These are phyloP conservation scores for Alternaria incomplexa DNA, from an alignment of 2,329 filamentous ascomycete genomes.

Conservation along the genomic window DNA sequence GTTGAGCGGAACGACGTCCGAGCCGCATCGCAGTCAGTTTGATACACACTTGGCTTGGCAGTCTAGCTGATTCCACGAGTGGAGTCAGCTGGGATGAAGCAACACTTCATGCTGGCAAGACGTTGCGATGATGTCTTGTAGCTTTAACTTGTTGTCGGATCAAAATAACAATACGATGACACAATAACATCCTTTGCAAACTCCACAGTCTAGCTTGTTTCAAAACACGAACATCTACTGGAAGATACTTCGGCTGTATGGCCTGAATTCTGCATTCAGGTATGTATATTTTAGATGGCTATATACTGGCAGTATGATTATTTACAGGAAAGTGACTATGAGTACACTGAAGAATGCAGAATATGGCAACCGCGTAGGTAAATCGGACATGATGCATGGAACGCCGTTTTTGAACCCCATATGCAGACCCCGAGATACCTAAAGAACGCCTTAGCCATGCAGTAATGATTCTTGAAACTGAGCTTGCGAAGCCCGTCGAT, in stretches of 20 bases:
- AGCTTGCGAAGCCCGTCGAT: not conserved
- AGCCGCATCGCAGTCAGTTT: not conserved
- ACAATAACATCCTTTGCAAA: not conserved
- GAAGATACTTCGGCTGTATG: not conserved
- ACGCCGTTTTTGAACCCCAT: conserved; percentile 1
- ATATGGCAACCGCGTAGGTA: not conserved
- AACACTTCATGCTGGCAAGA: not conserved
- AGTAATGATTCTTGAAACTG: not conserved
- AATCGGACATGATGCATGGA: not conserved
- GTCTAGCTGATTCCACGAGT: not conserved
- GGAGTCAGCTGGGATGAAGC: not conserved
- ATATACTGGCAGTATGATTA: not conserved
- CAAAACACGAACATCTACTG: not conserved
- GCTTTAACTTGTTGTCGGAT: not conserved
- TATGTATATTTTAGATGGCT: not conserved
- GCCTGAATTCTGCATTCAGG: not conserved
- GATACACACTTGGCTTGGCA: conserved; percentile 3
- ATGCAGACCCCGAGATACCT: not conserved
- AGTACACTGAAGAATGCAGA: not conserved
- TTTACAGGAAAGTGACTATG: not conserved
- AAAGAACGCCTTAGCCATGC: conserved; percentile 12
- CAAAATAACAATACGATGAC: too few relatives aligned
- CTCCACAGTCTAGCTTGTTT: not conserved
- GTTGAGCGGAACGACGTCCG: not conserved
- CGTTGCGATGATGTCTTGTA: not conserved